Evolutionary conservation across 805 yeast species (phyloP).

Genomic region (Yarrowia divulgata): DNA sequence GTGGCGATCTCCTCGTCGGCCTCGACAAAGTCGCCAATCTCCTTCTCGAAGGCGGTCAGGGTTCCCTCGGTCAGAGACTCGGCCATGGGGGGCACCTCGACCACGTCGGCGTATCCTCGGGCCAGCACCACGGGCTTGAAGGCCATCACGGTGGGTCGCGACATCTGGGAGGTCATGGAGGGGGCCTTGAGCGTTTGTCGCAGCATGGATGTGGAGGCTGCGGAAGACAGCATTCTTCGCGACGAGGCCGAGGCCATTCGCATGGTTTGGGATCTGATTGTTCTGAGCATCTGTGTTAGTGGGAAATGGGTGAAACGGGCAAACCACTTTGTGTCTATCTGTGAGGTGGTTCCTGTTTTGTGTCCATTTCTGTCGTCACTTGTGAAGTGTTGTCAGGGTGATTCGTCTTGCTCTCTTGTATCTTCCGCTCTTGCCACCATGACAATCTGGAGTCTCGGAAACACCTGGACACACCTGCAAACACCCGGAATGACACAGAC

Average conservation of each 20-base stretch:
- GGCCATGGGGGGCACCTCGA: constrained; percentile 98
- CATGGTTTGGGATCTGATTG: constrained; percentile 34
- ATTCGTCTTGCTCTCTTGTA: no score
- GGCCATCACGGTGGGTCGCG: constrained; percentile 40
- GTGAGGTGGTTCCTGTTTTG: no score
- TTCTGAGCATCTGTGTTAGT: constrained; percentile 38
- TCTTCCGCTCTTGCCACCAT: no score
- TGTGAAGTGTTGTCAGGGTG: no score
- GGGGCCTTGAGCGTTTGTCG: constrained; percentile 36
- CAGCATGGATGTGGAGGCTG: constrained; percentile 36
- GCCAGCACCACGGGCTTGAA: constrained; percentile 26
- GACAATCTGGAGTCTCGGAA: no score
- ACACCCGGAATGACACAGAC: not conserved
- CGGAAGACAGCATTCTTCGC: constrained; percentile 34
- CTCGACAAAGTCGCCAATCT: constrained; percentile 86
- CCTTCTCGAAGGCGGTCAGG: constrained; percentile 61
- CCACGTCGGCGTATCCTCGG: constrained; percentile 53
- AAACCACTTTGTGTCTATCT: no score
- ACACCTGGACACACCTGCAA: not conserved
- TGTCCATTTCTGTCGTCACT: no score
- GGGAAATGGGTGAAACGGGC: no score
- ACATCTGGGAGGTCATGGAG: constrained; percentile 22
- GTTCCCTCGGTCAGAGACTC: constrained; percentile 98
- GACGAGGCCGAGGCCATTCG: constrained; percentile 38
- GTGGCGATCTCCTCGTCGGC: constrained; percentile 93